phyloP scores from a whole-genome alignment of 148 eudicot species.

The Camellia granthamiana region DNA sequence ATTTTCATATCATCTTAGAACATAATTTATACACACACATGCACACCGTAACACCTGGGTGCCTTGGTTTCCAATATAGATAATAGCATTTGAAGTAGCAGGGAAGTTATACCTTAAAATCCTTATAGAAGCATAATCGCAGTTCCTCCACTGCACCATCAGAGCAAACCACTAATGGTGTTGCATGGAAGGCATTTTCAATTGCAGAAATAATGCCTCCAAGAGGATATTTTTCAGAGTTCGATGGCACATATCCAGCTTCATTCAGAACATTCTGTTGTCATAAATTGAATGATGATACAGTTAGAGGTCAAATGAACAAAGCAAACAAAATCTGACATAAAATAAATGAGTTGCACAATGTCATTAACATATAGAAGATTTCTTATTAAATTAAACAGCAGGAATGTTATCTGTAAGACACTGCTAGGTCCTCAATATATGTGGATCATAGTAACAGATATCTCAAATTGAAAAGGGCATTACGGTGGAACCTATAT shows the following conservation, averaged over 20 bases:
- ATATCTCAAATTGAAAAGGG: not conserved
- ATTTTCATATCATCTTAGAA: not conserved
- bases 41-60: too few species aligned
- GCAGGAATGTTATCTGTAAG: too few species aligned
- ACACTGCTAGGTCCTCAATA: not conserved
- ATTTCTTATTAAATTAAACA: too few species aligned
- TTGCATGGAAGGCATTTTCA: slow-evolving; percentile 80
- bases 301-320: not conserved
- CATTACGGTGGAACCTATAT: not conserved
- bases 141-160: slow-evolving; percentile 72
- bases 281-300: not conserved
- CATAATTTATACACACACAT: not conserved
- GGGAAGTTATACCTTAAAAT: slow-evolving; percentile 62
- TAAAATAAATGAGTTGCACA: not conserved
- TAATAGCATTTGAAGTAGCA: slow-evolving; percentile 11
- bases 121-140: slow-evolving; percentile 76
- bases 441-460: not conserved
- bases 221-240: slow-evolving; percentile 83
- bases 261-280: slow-evolving; percentile 69
- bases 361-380: not conserved
- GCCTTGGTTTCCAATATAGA: not conserved
- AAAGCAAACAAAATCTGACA: not conserved
- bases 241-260: slow-evolving; percentile 88
- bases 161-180: slow-evolving; percentile 66
- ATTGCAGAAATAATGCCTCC: slow-evolving; percentile 82